Base-by-base conservation (phyloP, 2,329 filamentous ascomycete genomes). In the Rachicladosporium sp. region DNA sequence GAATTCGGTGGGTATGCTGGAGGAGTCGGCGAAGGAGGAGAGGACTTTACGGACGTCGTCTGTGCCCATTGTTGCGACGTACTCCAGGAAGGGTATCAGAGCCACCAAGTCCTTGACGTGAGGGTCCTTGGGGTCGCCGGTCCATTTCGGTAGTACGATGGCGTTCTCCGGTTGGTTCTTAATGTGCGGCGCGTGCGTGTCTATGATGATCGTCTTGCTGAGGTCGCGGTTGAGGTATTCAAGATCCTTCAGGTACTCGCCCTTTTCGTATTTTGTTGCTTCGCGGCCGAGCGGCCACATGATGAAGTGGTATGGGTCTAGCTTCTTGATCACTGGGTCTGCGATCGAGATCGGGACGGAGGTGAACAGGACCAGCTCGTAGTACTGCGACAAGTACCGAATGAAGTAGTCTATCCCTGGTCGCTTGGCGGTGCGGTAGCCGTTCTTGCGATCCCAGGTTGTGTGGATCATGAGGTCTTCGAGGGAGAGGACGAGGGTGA, bases 181-280 rank as follows among this genome's bases (percentile, higher is more conserved):
- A 44, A 89, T 84, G 54, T 95, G 86, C 31, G 75, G 68, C 31
- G 80, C 66, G 48, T 93, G 80, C 35, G 86, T 94, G 60, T 98
- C 91, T 55, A 98, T 74, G 52, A 98, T 79, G 58, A 98, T 86
- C 36, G 93, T 86, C 67, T 96, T 96, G 49, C 83, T 91, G 29
- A 95, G 74, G 56, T 94, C 87, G 43, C 91, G 84, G 69, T 98
- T 98, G 36, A 98, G 77, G 65, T 94, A 96, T 2, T 87, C 87
- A n/a, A 98, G 77, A 58, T 98, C 91, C 85, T 98, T 98, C 64
- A 98, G 76, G 55, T 96, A 88, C 64, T 95, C 84, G 48, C 91
- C 91, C 48, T 93, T 82, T 64, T 95, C 82, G 61, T 94, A 98
- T 55, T 88, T 84, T 44, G 91, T 96, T n/a, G 89, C 91, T 63